Evolutionary conservation across 164 flowering plant species (phyloP), one percentile per base, ranked within the genome.

Genomic region (Cinnamomum chago): DNA sequence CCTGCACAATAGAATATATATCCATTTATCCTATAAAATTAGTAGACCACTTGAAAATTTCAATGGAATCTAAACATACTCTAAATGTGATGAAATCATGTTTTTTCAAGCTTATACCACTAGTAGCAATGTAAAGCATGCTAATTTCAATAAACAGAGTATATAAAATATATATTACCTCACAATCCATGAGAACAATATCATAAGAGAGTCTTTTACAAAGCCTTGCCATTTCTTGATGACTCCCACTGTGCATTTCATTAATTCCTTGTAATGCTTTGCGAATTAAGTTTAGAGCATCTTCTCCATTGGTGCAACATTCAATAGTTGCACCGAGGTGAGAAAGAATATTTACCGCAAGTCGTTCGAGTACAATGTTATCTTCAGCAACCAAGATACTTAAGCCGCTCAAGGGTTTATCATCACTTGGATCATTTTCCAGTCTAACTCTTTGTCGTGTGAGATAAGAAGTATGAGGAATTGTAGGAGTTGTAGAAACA

Each of bases 351-450:
- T 2, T 3, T 3, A 1, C 25, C 10, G 88, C 78, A n/a, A 90
- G 0, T 35, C 9, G 76, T 1, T 82, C 75, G 18, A 82, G 33
- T 12, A 85, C 13, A 0, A 2, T 0, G 66, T 47, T 50, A 79
- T 89, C 97, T 15, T 93, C 98, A 6, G 75, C 94, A 40, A 92
- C 78, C 84, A 92, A 81, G 7, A 94, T 35, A 55, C 72, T 88
- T 76, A 85, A 84, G 58, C 95, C 97, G 12, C 25, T 40, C 76
- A 88, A 73, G 12, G 80, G 82, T 52, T 81, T 80, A 50, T 70
- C 47, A 51, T 33, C 28, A 35, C 33, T 30, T 30, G 33, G 20
- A 51, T 50, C 18, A 5, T n/a, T 25, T 24, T 30, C 33, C 33
- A 30, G 33, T 30, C 33, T 3, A 30, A 30, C 33, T 30, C 33